Percentiles rank a stretch among this genome's conserved stretches.
Evolutionary conservation across 1,284 basidiomycete species (phyloP).

Genomic region (Ganoderma multipileum): DNA sequence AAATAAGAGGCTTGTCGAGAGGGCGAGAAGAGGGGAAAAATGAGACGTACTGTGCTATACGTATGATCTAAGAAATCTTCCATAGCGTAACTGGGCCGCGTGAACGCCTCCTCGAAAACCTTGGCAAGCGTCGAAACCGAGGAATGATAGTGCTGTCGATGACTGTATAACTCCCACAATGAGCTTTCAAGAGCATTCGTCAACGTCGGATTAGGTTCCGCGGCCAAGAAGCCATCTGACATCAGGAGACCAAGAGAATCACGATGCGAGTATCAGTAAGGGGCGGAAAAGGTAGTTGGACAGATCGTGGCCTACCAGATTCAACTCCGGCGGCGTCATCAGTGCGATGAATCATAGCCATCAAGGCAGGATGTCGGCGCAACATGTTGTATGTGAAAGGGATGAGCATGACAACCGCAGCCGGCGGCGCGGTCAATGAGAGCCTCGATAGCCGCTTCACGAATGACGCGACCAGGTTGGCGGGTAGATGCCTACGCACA

Average conservation of each 20-base stretch:
- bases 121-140: slow-evolving; percentile 85
- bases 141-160: slow-evolving; percentile 86
- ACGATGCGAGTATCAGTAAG: neutral
- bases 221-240: slow-evolving; percentile 78
- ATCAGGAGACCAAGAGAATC: neutral
- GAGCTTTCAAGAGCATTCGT: slow-evolving; percentile 88
- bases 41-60: slow-evolving; percentile 80
- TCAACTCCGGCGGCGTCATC: slow-evolving; percentile 52
- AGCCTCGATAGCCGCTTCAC: slow-evolving; percentile 90
- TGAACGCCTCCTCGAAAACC: slow-evolving; percentile 93
- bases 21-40: neutral
- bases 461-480: slow-evolving; percentile 91
- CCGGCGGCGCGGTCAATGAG: slow-evolving; percentile 86
- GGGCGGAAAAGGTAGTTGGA: slow-evolving; percentile 2
- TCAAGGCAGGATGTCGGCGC: slow-evolving; percentile 90
- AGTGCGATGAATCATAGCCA: slow-evolving; percentile 89
- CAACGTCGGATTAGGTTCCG: slow-evolving; percentile 77
- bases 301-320: slow-evolving; percentile 42
- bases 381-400: slow-evolving; percentile 97
- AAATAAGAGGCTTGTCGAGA: neutral
- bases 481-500: slow-evolving; percentile 80
- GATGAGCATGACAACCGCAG: slow-evolving; percentile 89
- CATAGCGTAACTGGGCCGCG: slow-evolving; percentile 87
- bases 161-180: slow-evolving; percentile 89
- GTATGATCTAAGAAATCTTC: slow-evolving; percentile 99